Percentiles rank a stretch among this genome's conserved stretches.
These are phyloP conservation scores for Curvularia sp. DNA, from an alignment of 2,329 filamentous ascomycete genomes.

Conservation along the genomic window DNA sequence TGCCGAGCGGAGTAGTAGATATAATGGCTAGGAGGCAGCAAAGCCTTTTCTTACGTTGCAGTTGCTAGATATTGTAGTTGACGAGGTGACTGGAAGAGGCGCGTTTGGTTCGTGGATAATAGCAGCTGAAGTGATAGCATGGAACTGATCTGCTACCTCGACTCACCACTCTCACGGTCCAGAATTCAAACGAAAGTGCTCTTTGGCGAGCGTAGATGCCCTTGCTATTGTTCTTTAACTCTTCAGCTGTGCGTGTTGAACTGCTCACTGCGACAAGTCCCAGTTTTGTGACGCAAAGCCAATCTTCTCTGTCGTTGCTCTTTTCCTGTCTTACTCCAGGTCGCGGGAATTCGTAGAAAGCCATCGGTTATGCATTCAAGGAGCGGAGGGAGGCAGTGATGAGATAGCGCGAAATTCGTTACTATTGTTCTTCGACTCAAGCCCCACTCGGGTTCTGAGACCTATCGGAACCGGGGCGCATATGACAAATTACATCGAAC, in stretches of 20 bases:
- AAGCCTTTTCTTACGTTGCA: neutral
- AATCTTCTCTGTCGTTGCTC: conserved; percentile 9
- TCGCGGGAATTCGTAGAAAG: conserved; percentile 5
- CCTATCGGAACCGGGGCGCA: conserved; percentile 8
- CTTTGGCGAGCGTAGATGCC: conserved; percentile 15
- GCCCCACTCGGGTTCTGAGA: conserved; percentile 26
- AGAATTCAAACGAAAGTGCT: neutral
- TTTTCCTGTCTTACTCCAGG: conserved; percentile 25
- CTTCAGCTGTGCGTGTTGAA: conserved; percentile 15
- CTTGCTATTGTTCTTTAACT: conserved; percentile 35
- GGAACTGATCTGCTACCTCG: conserved; percentile 13
- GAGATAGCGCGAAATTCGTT: conserved; percentile 33
- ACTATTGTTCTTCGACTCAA: conserved; percentile 44
- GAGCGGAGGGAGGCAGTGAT: conserved; percentile 16
- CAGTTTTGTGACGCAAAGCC: conserved; percentile 13
- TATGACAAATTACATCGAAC: conserved; percentile 1
- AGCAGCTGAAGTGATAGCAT: conserved; percentile 12
- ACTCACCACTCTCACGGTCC: conserved; percentile 13
- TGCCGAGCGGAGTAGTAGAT: neutral
- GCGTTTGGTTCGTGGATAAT: conserved; percentile 19
- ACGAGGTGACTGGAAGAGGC: conserved; percentile 18
- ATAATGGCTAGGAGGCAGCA: conserved; percentile 13
- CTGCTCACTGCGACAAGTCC: conserved; percentile 8
- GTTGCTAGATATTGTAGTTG: conserved; percentile 12
- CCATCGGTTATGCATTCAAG: conserved; percentile 18